Evolutionary conservation across 202 grass and related monocot species (phyloP), one percentile per base, ranked within the genome.

Genomic region (Dendrocalamus latiflorus): DNA sequence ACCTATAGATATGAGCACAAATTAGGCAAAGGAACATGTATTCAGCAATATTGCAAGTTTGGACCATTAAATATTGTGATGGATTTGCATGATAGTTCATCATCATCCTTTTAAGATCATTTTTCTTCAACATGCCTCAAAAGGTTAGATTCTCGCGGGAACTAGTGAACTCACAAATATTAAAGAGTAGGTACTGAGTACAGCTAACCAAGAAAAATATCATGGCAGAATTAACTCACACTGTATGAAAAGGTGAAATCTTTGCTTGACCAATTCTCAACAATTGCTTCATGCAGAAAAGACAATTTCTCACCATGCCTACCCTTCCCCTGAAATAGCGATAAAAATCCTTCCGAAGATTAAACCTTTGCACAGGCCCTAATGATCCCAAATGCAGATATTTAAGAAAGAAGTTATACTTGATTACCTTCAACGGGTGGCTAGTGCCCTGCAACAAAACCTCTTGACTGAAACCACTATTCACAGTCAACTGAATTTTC

Each of bases 401-500:
- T 44, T 36, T 13, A 70, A 60, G 56, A 21, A 68, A 62, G 45
- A 33, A 33, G 34, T 26, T 70, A 47, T 28, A 50, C 2, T 75
- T 34, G 8, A 55, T 83, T 42, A 98, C 96, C 96, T 99, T 99
- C 83, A 99, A 86, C 1, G 71, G 84, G 73, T 99, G 96, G 87
- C 91, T 99, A 65, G 93, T 85, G 77, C 81, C 87, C 83, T 95
- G 89, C 77, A 95, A 81, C 41, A 99, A 66, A 90, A 95, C 70
- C 82, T 99, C 96, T 78, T 96, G 92, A 60, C 88, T 87, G 57
- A 89, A 87, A 72, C 89, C 91, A 81, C 72, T 95, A 70, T 99
- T 90, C 80, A 99, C 49, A 68, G 48, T 90, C 69, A 99, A 84
- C 42, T 95, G 91, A 90, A 99, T 92, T 90, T 88, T 99, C 86